Conservation (phyloP, 106 monocot species). For the Platanthera zijinensis region DNA sequence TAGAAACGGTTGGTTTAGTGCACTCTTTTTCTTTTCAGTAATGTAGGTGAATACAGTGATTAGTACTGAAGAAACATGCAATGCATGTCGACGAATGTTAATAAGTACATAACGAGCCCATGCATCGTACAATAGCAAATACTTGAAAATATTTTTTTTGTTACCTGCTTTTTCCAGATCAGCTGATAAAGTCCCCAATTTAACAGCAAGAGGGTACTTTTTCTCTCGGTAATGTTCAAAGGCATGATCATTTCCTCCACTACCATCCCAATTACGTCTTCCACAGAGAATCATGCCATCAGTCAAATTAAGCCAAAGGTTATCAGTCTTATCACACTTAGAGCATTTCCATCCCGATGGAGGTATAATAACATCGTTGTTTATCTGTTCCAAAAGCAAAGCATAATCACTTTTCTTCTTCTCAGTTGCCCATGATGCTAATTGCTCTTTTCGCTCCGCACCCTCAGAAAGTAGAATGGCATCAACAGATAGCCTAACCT, state of each 20-base stretch:
- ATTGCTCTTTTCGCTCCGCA: constrained; percentile 72
- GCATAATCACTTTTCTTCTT: constrained; percentile 90
- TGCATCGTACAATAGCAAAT: neutral
- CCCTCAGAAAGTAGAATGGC: constrained; percentile 71
- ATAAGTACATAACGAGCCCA: neutral
- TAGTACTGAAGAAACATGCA: too few species aligned
- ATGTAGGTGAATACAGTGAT: neutral
- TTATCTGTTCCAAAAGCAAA: constrained; percentile 64
- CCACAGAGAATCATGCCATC: constrained; percentile 96
- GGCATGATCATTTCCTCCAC: constrained; percentile 94
- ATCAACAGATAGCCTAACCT: constrained; percentile 95
- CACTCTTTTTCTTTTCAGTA: neutral
- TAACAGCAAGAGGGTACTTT: constrained; percentile 92
- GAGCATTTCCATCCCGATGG: constrained; percentile 92
- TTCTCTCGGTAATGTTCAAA: constrained; percentile 76
- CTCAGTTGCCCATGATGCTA: constrained; percentile 85
- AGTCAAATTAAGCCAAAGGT: constrained; percentile 97
- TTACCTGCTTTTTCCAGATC: constrained; percentile 90
- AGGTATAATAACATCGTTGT: constrained; percentile 69
- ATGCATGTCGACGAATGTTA: too few species aligned
- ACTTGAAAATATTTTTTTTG: neutral
- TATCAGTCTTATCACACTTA: constrained; percentile 89
- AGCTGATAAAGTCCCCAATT: constrained; percentile 88
- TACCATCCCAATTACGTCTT: constrained; percentile 90
- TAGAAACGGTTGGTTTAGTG: neutral